phyloP scores from a whole-genome alignment of 768 basidiomycete species.

The Mycena rosella region DNA sequence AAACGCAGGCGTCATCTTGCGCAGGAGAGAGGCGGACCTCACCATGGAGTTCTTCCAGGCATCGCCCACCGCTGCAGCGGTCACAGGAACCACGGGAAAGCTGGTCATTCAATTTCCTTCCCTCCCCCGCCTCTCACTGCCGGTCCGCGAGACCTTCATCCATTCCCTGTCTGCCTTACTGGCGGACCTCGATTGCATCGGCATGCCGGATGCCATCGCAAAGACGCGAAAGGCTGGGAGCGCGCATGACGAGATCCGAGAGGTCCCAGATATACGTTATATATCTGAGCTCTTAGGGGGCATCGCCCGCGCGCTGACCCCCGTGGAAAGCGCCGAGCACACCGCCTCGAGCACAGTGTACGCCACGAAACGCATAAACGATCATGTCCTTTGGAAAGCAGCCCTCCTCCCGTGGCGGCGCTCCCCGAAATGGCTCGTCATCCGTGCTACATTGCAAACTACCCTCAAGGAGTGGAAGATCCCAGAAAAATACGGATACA shows the following conservation, averaged over 20 bases:
- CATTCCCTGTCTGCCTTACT: slow-evolving; percentile 56
- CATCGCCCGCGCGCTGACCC: slow-evolving; percentile 55
- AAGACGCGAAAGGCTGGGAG: slow-evolving; percentile 54
- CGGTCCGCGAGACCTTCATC: slow-evolving; percentile 44
- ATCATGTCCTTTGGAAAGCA: slow-evolving; percentile 59
- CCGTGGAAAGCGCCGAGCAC: slow-evolving; percentile 38
- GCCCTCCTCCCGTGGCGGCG: slow-evolving; percentile 61
- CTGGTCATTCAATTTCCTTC: slow-evolving; percentile 62
- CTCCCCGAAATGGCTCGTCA: slow-evolving; percentile 62
- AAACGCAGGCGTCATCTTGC: slow-evolving; percentile 61
- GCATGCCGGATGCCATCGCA: slow-evolving; percentile 49
- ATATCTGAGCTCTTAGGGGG: slow-evolving; percentile 63
- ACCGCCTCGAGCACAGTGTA: slow-evolving; percentile 10
- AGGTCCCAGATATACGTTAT: slow-evolving; percentile 58
- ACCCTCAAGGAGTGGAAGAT: slow-evolving; percentile 39
- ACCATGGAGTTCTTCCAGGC: slow-evolving; percentile 63
- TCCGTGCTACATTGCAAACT: slow-evolving; percentile 61
- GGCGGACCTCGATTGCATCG: slow-evolving; percentile 49
- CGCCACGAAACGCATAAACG: slow-evolving; percentile 55
- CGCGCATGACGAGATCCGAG: slow-evolving; percentile 51
- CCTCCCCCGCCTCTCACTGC: slow-evolving; percentile 50
- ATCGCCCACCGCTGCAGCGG: slow-evolving; percentile 48
- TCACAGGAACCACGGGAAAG: slow-evolving; percentile 57
- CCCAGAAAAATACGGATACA: slow-evolving; percentile 49
- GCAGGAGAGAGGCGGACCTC: slow-evolving; percentile 43